Percentiles rank a stretch among this genome's conserved stretches.
Evolutionary conservation across 768 basidiomycete species (phyloP).

Genomic region (Mycena vitilis): DNA sequence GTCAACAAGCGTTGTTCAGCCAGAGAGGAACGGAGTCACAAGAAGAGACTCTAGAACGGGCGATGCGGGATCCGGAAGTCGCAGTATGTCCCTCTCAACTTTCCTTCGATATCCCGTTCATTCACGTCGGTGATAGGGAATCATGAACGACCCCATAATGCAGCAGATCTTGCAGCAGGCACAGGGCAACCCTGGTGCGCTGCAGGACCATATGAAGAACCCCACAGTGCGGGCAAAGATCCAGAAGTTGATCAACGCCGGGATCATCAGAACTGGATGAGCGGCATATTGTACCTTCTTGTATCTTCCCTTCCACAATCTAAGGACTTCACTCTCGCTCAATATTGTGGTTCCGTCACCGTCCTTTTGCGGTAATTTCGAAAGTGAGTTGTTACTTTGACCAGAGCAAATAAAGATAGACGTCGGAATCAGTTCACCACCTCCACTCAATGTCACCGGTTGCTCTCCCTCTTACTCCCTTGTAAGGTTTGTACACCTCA

Average conservation of each 20-base stretch:
- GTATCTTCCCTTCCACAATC: conserved; percentile 25
- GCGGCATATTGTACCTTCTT: neutral
- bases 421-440: conserved; percentile 49
- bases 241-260: conserved; percentile 90
- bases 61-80: conserved; percentile 98
- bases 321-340: neutral
- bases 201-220: conserved; percentile 98
- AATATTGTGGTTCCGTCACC: too few species aligned
- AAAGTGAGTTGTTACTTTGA: conserved; percentile 9
- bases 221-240: conserved; percentile 84
- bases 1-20: conserved; percentile 79
- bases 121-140: conserved; percentile 58
- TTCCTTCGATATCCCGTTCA: conserved; percentile 18
- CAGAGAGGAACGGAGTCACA: conserved; percentile 89
- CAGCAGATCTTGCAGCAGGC: conserved; percentile 95
- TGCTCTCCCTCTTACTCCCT: conserved; percentile 82
- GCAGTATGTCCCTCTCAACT: conserved; percentile 59
- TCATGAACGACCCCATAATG: conserved; percentile 94
- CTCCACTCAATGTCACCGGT: conserved; percentile 80
- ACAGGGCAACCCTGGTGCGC: conserved; percentile 86
- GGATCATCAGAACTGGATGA: conserved; percentile 91
- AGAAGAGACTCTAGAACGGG: conserved; percentile 91
- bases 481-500: conserved; percentile 91
- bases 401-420: neutral
- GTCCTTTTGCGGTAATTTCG: neutral